Percentiles rank a stretch among this genome's conserved stretches.
These are phyloP conservation scores for Penicillium robsamsonii DNA, from an alignment of 495 filamentous ascomycete genomes.

Conservation along the genomic window DNA sequence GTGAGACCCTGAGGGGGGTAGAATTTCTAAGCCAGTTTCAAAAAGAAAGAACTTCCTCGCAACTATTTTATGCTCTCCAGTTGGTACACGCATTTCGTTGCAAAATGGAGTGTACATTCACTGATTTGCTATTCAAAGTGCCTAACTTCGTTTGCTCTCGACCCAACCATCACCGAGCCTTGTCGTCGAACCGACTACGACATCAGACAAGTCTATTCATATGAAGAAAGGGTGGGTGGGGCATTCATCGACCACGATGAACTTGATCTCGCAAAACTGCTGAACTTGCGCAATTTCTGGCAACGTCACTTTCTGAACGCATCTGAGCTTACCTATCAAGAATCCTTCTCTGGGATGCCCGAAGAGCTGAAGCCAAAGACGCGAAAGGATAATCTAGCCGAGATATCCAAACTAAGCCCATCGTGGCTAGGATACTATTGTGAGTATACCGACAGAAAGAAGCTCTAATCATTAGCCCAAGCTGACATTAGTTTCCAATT, in stretches of 20 bases:
- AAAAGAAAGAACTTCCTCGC: conserved; percentile 15
- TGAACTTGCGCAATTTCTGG: conserved; percentile 43
- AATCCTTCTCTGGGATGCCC: conserved; percentile 22
- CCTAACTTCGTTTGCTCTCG: conserved; percentile 32
- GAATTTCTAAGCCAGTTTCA: conserved; percentile 29
- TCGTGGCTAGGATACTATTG: conserved; percentile 43
- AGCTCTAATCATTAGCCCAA: too few relatives aligned
- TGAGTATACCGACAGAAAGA: conserved; percentile 14
- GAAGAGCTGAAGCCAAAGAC: conserved; percentile 19
- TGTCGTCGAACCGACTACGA: conserved; percentile 37
- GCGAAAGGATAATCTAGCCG: conserved; percentile 7
- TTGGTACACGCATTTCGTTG: conserved; percentile 21
- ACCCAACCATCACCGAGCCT: conserved; percentile 17
- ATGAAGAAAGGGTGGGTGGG: background rate
- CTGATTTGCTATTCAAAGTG: conserved; percentile 17
- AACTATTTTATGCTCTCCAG: conserved; percentile 32
- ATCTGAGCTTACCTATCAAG: conserved; percentile 24
- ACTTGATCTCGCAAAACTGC: conserved; percentile 19
- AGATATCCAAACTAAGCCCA: conserved; percentile 9
- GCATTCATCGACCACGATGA: conserved; percentile 15
- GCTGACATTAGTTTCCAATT: conserved; percentile 5
- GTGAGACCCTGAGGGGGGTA: conserved; percentile 11
- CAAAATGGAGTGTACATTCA: background rate
- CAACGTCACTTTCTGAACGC: conserved; percentile 34
- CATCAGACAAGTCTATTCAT: conserved; percentile 30